These are phyloP conservation scores for Trichoderma lentiforme DNA, from an alignment of 2,329 filamentous ascomycete species.

Conservation along the genomic window DNA sequence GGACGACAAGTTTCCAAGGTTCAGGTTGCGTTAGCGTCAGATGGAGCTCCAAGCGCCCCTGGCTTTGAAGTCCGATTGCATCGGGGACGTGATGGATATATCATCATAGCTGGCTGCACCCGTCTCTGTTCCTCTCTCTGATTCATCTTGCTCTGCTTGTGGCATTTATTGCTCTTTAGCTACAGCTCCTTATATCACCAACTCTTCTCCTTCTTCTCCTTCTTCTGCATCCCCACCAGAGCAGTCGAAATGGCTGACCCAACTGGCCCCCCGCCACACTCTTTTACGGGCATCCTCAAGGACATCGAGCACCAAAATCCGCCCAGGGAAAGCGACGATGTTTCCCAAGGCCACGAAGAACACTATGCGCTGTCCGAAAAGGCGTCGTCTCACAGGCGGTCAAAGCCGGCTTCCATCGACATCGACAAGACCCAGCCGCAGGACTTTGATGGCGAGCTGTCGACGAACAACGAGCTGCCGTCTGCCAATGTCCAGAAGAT, in stretches of 20 bases:
- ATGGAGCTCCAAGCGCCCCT: conserved; percentile 10
- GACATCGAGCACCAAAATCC: background rate
- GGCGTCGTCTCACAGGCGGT: conserved; percentile 2
- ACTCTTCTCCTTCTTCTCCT: background rate
- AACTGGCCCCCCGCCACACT: background rate
- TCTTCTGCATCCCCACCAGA: background rate
- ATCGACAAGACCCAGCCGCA: conserved; percentile 40
- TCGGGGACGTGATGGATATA: background rate
- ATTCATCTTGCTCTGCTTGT: background rate
- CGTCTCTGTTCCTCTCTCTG: background rate
- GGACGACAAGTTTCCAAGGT: background rate
- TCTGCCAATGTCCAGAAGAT: conserved; percentile 45
- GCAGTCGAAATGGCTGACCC: background rate
- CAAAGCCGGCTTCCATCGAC: conserved; percentile 29
- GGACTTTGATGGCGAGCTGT: conserved; percentile 56
- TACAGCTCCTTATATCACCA: background rate
- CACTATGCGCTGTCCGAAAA: background rate
- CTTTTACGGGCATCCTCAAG: conserved; percentile 12
- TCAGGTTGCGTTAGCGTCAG: conserved; percentile 5
- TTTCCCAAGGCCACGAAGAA: background rate
- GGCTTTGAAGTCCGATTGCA: conserved; percentile 1
- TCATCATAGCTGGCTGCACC: background rate
- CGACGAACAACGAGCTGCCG: conserved; percentile 55
- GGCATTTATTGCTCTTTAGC: too few species aligned
- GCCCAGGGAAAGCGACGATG: background rate